These are phyloP conservation scores for Botrytis hyacinthi DNA, from an alignment of 2,329 filamentous ascomycete genomes.

Conservation along the genomic window DNA sequence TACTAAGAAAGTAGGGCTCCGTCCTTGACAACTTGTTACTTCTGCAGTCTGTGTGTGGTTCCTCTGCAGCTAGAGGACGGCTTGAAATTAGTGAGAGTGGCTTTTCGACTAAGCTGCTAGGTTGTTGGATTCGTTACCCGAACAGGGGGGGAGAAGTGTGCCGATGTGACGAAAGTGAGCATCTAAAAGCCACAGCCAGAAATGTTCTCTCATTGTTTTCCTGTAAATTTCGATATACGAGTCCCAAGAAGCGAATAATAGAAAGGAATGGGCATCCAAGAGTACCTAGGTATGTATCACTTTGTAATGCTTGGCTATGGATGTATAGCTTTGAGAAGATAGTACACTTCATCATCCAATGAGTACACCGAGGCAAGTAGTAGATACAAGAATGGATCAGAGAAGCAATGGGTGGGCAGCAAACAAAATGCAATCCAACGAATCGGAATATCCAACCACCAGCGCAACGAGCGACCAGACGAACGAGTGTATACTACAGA, in stretches of 20 bases:
- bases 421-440: neutral
- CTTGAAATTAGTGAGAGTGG: conserved; percentile 1
- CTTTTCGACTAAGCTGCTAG: neutral
- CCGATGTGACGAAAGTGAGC: neutral
- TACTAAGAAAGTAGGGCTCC: neutral
- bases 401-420: conserved; percentile 7
- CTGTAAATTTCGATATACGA: conserved; percentile 8
- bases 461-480: neutral
- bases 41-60: neutral
- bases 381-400: neutral
- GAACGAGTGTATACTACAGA: neutral
- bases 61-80: neutral
- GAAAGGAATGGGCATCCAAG: neutral
- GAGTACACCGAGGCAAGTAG: neutral
- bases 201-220: neutral
- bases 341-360: neutral
- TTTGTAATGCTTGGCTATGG: neutral
- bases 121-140: neutral
- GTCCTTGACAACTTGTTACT: conserved; percentile 4
- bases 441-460: neutral
- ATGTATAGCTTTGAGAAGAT: neutral
- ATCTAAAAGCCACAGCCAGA: neutral
- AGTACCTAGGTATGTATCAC: neutral
- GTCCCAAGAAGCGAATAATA: neutral
- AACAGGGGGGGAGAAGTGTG: neutral